phyloP scores from a whole-genome alignment of 352 stramenopile species.

The Lagenidium giganteum region DNA sequence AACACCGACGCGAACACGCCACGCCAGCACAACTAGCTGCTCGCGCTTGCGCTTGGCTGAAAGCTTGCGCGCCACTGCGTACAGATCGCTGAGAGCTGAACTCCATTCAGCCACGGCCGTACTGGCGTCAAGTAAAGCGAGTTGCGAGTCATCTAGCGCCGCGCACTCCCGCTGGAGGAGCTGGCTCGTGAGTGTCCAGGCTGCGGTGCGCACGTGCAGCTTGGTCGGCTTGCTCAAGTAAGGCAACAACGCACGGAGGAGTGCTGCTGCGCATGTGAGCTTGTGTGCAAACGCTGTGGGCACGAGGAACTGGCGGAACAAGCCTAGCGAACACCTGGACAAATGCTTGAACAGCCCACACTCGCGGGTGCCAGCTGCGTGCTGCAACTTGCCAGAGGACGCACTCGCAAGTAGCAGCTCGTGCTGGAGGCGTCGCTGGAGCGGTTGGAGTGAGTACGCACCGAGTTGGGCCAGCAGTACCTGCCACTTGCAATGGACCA shows the following conservation, averaged over 20 bases:
- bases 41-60: constrained; percentile 33
- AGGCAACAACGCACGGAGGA: constrained; percentile 39
- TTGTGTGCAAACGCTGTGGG: constrained; percentile 9
- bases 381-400: constrained; percentile 3
- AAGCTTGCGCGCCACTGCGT: constrained; percentile 40
- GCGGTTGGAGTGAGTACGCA: constrained; percentile 16
- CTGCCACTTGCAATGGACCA: constrained; percentile 16
- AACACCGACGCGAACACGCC: constrained; percentile 33
- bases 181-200: constrained; percentile 28
- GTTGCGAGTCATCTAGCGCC: constrained; percentile 11
- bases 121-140: constrained; percentile 14
- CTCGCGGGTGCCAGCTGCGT: constrained; percentile 14
- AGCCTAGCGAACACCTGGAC: constrained; percentile 26
- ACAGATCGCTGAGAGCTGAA: constrained; percentile 47
- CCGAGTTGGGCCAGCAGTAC: constrained; percentile 18
- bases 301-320: constrained; percentile 17
- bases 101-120: constrained; percentile 53
- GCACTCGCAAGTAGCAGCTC: constrained; percentile 23
- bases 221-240: constrained; percentile 52
- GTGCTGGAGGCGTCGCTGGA: constrained; percentile 26
- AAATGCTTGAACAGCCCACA: constrained; percentile 42
- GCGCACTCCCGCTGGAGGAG: constrained; percentile 40
- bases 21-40: constrained; percentile 20
- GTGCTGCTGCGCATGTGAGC: constrained; percentile 28
- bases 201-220: constrained; percentile 29